Conservation (phyloP, 306 rosid genomes). For the Vicia villosa region DNA sequence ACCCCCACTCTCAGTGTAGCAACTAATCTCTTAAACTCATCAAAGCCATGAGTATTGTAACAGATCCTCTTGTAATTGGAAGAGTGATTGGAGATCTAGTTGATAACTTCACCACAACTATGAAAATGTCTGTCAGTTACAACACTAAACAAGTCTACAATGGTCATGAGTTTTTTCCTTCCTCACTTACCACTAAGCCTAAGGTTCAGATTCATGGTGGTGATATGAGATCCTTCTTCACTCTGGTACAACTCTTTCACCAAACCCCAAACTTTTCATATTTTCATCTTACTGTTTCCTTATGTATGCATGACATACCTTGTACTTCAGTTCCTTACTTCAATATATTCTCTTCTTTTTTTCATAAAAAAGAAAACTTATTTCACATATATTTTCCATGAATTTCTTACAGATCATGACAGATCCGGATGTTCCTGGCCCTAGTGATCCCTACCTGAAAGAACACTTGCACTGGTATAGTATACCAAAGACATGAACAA, state of each 20-base stretch:
- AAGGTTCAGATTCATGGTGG: conserved; percentile 87
- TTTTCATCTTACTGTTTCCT: background rate
- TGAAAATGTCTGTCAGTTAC: conserved; percentile 58
- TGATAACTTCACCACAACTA: conserved; percentile 59
- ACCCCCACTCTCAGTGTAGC: background rate
- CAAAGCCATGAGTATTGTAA: conserved; percentile 26
- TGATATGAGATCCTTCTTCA: conserved; percentile 85
- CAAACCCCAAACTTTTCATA: background rate
- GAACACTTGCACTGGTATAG: conserved; percentile 89
- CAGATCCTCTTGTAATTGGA: conserved; percentile 76
- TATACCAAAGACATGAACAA: background rate
- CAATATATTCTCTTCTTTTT: background rate
- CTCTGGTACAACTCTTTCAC: conserved; percentile 53
- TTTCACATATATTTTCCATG: background rate
- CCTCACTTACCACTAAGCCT: conserved; percentile 61
- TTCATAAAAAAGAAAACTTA: too few species aligned
- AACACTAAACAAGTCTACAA: conserved; percentile 68
- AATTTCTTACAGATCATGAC: conserved; percentile 64
- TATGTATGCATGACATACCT: background rate
- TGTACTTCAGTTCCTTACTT: background rate
- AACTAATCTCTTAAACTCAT: background rate
- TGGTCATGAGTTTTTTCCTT: conserved; percentile 80
- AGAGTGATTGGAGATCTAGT: conserved; percentile 87
- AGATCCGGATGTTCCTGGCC: conserved; percentile 97
- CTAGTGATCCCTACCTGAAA: conserved; percentile 89